Conservation (phyloP, 2,329 filamentous ascomycete genomes). For the Didymella sp. region DNA sequence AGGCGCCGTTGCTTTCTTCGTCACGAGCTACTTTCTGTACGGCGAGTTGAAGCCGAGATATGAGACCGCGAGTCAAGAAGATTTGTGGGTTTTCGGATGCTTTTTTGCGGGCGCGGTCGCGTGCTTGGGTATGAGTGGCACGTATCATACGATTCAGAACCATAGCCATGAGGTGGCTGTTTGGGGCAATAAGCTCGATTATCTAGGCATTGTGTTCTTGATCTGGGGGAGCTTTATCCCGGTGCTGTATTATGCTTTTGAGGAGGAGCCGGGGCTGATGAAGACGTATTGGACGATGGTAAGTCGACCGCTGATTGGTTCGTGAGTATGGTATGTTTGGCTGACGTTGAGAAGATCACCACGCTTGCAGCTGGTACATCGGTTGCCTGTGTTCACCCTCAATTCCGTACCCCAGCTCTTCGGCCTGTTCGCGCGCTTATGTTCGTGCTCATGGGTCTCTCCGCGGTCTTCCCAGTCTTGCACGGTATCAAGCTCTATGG, state of each 20-base stretch:
- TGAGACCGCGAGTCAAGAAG: conserved; percentile 44
- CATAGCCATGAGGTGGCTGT: conserved; percentile 79
- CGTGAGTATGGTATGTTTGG: neutral
- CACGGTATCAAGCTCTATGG: conserved; percentile 77
- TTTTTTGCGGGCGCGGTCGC: conserved; percentile 52
- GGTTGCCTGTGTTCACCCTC: conserved; percentile 77
- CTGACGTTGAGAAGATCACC: conserved; percentile 66
- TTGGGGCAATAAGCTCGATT: conserved; percentile 93
- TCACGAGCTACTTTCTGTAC: conserved; percentile 34
- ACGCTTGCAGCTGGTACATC: conserved; percentile 78
- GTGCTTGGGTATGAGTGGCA: conserved; percentile 62
- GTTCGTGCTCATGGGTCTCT: conserved; percentile 87
- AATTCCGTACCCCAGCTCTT: conserved; percentile 83
- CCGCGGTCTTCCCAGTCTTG: conserved; percentile 80
- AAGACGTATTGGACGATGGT: conserved; percentile 78
- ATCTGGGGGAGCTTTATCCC: conserved; percentile 94
- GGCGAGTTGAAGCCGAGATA: conserved; percentile 39
- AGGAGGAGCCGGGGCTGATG: conserved; percentile 69
- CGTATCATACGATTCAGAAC: conserved; percentile 84
- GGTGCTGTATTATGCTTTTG: conserved; percentile 68
- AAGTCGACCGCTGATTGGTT: neutral
- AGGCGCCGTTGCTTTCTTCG: conserved; percentile 37
- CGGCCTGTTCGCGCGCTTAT: conserved; percentile 85
- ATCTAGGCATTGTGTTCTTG: conserved; percentile 88
- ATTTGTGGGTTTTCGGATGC: conserved; percentile 48